These are phyloP conservation scores for Trichoderma atroviride DNA, from an alignment of 2,329 filamentous ascomycete genomes.

Conservation along the genomic window DNA sequence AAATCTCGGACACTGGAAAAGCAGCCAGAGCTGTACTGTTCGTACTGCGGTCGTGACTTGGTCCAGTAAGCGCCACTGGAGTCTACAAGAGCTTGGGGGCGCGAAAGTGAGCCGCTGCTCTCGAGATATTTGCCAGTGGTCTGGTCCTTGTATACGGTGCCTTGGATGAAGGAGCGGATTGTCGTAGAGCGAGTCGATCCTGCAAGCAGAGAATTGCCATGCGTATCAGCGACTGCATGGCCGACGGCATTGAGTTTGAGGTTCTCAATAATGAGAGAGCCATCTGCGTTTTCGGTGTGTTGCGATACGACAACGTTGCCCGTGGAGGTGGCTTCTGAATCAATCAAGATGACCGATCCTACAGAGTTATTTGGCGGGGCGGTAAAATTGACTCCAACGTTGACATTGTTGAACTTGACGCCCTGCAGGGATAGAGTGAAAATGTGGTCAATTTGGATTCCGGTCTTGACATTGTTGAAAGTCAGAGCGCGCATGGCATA, in stretches of 20 bases:
- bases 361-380: constrained; percentile 25
- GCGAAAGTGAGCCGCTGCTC: constrained; percentile 18
- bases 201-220: constrained; percentile 13
- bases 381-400: constrained; percentile 27
- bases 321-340: constrained; percentile 26
- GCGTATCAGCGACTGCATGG: constrained; percentile 17
- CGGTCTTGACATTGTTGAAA: constrained; percentile 28
- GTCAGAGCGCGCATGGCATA: constrained; percentile 26
- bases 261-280: constrained; percentile 28
- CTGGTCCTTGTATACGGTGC: constrained; percentile 24
- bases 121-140: constrained; percentile 24
- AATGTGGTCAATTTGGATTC: constrained; percentile 26
- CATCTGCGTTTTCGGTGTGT: constrained; percentile 27
- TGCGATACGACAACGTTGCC: constrained; percentile 26
- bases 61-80: constrained; percentile 26
- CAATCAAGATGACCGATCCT: constrained; percentile 27
- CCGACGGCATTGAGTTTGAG: constrained; percentile 20
- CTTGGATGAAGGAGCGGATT: constrained; percentile 24
- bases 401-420: constrained; percentile 25
- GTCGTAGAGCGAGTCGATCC: constrained; percentile 16
- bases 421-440: constrained; percentile 28
- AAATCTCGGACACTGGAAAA: constrained; percentile 66
- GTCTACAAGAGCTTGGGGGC: constrained; percentile 25
- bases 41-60: constrained; percentile 27
- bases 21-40: constrained; percentile 25